A percentile compares a stretch with the other conserved stretches of the same genome.
phyloP scores from a whole-genome alignment of 2,329 filamentous ascomycete genomes.

The Graphium sp. region DNA sequence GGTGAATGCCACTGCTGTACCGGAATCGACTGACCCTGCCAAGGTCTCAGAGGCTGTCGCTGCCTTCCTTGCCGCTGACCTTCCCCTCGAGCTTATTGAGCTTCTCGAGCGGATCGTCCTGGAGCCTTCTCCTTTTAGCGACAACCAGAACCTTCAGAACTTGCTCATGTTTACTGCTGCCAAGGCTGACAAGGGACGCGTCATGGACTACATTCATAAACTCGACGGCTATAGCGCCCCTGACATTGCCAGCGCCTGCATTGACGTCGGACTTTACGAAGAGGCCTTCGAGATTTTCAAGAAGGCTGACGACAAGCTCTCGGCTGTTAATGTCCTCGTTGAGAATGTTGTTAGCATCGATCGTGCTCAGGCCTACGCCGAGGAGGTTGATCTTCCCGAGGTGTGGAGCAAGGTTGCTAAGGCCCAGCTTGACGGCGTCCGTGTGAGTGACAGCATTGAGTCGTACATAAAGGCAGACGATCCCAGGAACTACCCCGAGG shows the following conservation, averaged over 20 bases:
- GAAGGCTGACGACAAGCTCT: constrained; percentile 80
- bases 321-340: constrained; percentile 80
- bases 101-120: constrained; percentile 97
- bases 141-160: constrained; percentile 94
- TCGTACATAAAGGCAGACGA: constrained; percentile 95
- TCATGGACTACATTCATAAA: constrained; percentile 93
- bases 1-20: constrained; percentile 87
- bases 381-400: constrained; percentile 82
- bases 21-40: constrained; percentile 79
- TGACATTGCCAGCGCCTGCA: constrained; percentile 84
- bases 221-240: constrained; percentile 80
- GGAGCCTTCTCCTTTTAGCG: constrained; percentile 97
- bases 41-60: constrained; percentile 92
- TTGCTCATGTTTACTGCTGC: constrained; percentile 89
- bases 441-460: constrained; percentile 81
- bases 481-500: constrained; percentile 82
- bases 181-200: constrained; percentile 85
- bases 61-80: constrained; percentile 77
- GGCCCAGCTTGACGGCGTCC: constrained; percentile 89
- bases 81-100: constrained; percentile 90
- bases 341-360: constrained; percentile 98
- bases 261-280: constrained; percentile 86
- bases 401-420: constrained; percentile 99
- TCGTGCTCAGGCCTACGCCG: constrained; percentile 86
- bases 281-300: constrained; percentile 98